phyloP scores from a whole-genome alignment of 2,329 filamentous ascomycete genomes.

The Aquanectria penicillioides region DNA sequence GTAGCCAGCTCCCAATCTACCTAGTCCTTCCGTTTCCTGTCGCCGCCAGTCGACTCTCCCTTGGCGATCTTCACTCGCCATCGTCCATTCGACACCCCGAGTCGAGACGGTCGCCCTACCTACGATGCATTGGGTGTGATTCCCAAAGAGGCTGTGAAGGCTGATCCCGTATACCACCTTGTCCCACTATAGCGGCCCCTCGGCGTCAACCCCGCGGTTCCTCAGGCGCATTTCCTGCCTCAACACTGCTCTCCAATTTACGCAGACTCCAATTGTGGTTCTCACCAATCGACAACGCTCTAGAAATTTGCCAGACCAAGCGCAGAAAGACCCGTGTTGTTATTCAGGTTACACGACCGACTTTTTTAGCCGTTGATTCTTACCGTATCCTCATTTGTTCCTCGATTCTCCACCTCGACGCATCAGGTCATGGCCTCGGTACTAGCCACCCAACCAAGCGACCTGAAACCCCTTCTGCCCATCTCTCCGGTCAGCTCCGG shows the following conservation, averaged over 20 bases:
- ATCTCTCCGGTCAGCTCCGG: slow-evolving; percentile 51
- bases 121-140: slow-evolving; percentile 37
- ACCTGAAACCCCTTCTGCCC: slow-evolving; percentile 48
- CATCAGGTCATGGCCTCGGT: slow-evolving; percentile 42
- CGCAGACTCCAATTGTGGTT: slow-evolving; percentile 23
- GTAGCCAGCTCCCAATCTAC: slow-evolving; percentile 33
- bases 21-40: slow-evolving; percentile 20
- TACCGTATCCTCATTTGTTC: neutral
- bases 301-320: too few species aligned
- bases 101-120: slow-evolving; percentile 17
- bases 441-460: slow-evolving; percentile 36
- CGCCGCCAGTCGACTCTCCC: slow-evolving; percentile 18
- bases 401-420: slow-evolving; percentile 13
- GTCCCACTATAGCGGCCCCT: slow-evolving; percentile 35
- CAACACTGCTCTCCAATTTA: slow-evolving; percentile 27
- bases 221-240: slow-evolving; percentile 19
- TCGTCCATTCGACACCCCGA: slow-evolving; percentile 11
- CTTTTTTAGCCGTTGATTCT: too few species aligned
- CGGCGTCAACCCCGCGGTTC: slow-evolving; percentile 37
- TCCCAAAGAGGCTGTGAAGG: slow-evolving; percentile 33
- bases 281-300: slow-evolving; percentile 13
- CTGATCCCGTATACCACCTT: slow-evolving; percentile 30
- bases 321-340: too few species aligned
- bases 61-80: slow-evolving; percentile 17
- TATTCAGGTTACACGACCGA: too few species aligned